Conservation (phyloP, 1,284 basidiomycete genomes). For the Sanghuangporus baumii region DNA sequence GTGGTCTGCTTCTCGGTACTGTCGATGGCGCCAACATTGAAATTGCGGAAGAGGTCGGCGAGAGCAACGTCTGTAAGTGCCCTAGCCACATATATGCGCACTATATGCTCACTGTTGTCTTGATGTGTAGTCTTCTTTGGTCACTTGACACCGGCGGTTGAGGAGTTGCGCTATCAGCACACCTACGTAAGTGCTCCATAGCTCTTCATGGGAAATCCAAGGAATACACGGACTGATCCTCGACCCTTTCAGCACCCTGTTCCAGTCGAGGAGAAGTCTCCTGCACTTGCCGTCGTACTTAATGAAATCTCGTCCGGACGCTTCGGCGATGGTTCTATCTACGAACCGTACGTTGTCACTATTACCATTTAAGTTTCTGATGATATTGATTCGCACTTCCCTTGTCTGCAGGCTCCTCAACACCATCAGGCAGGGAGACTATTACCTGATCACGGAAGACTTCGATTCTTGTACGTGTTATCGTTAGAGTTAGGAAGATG, state of each 20-base stretch:
- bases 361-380: neutral
- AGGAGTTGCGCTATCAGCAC: conserved; percentile 80
- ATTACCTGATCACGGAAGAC: conserved; percentile 83
- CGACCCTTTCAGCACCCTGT: conserved; percentile 44
- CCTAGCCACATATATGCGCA: neutral
- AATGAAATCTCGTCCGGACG: conserved; percentile 64
- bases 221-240: neutral
- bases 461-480: conserved; percentile 75
- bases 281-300: conserved; percentile 69
- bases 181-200: conserved; percentile 37
- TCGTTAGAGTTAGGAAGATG: neutral
- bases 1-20: conserved; percentile 77
- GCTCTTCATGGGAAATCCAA: neutral
- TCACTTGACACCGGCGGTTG: conserved; percentile 74
- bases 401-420: conserved; percentile 49
- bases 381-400: conserved; percentile 18
- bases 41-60: conserved; percentile 86
- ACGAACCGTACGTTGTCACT: conserved; percentile 61
- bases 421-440: conserved; percentile 74
- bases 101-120: neutral
- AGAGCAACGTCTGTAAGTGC: conserved; percentile 62
- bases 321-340: conserved; percentile 73
- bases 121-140: conserved; percentile 69
- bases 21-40: conserved; percentile 94
- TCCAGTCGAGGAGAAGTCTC: conserved; percentile 76